Evolutionary conservation across 306 rosid species (phyloP), one percentile per base, ranked within the genome.

Genomic region (Coriaria nepalensis): DNA sequence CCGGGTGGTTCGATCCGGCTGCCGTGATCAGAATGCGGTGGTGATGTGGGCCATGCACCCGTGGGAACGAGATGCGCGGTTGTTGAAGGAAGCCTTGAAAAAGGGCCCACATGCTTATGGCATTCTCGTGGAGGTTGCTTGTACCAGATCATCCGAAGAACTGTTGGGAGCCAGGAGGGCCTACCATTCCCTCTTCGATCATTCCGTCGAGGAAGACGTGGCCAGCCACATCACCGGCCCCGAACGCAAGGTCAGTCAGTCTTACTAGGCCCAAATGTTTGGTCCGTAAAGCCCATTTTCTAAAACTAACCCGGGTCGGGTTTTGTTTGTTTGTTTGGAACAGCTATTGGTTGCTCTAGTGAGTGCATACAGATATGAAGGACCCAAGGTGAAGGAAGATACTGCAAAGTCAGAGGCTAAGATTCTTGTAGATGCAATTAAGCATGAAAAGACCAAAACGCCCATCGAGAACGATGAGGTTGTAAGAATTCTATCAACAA

Each of bases 341-440:
- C 55, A 90, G 98, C 83, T 90, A 7, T 71, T 90, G 77, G 79
- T 85, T 57, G 87, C 95, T 8, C 75, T 90, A 33, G 66, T 73
- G 67, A 85, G 98, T 55, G 87, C 95, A 33, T 90, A 90, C 52
- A 77, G 98, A 61, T 90, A 90, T n/a, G 98, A 90, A 68, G 98
- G 98, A 39, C 0, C 74, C 54, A 81, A 69, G 64, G 65, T 79
- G 8, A 77, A 69, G 9, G 79, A 75, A 6, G 83, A 75, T 9
- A 37, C 20, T 29, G 98, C 92, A 36, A 77, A 81, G 56, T 71
- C 73, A 35, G 95, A 90, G 47, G 94, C 94, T 13, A 56, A 77
- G 53, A 48, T 41, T 13, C 69, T 90, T 55, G 70, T 57, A 10
- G 45, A 45, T 63, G 81, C 78, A 45, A 65, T 90, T 7, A 75